Evolutionary conservation across 306 rosid species (phyloP), one percentile per base, ranked within the genome.

Genomic region (Rosa lucieae): DNA sequence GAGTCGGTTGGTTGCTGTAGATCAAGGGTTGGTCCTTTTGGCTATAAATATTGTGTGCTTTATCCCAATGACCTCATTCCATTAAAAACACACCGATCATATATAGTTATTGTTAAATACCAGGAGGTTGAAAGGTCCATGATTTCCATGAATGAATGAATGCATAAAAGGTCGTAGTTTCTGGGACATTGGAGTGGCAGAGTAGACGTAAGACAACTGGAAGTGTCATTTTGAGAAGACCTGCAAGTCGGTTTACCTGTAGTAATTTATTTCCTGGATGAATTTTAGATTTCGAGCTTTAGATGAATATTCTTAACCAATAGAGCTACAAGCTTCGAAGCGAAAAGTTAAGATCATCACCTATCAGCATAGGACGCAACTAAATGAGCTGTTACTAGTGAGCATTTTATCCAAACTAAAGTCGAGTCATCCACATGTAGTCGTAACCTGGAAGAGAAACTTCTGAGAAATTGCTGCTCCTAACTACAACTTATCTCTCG

Each of bases 1-100:
- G 48, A 39, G 59, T 61, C 47, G 74, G 70, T 21, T 53, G 79
- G 76, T 67, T 77, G 75, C 65, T 70, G 48, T 26, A 6, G 21
- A 37, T 76, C 44, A 12, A 42, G 43, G 10, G 53, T 12, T 66
- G 8, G 21, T 26, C 23, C 8, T 42, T 42, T 40, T 10, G 14
- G 13, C 32, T 26, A 1, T 53, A 18, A 18, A 29, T 26, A 52
- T 7, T 17, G 52, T 12, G 55, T 51, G 55, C 20, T 3, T 51
- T 14, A 13, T 51, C 55, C 20, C 1, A 5, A 43, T 43, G 10
- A 43, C 10, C 47, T 47, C 51, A 47, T 46, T 46, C 12, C 49
- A 8, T 47, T 1, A 47, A 58, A 48, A 55, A 48, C 84, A 53
- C 77, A 73, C 72, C 77, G 76, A 80, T 29, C 32, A 32, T 2